Evolutionary conservation across 148 eudicot genomes (phyloP).

Genomic region (Heliamphora exappendiculata): DNA sequence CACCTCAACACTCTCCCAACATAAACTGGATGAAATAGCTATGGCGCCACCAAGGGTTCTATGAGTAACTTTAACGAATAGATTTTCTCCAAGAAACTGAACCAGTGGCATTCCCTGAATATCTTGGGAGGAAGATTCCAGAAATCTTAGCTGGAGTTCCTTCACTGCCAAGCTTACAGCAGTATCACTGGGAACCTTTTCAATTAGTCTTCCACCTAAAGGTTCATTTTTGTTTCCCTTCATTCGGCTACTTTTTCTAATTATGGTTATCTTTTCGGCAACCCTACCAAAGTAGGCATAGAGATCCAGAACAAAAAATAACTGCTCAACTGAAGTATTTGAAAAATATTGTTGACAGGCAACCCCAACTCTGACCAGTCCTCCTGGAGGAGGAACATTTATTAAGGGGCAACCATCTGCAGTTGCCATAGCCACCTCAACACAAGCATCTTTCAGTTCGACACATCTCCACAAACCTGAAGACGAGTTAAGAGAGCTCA

Average conservation of each 20-base stretch:
- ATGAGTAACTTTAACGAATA: constrained; percentile 63
- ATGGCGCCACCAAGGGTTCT: constrained; percentile 89
- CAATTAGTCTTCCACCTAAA: constrained; percentile 43
- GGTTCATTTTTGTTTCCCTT: constrained; percentile 37
- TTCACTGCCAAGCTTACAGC: constrained; percentile 64
- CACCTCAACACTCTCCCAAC: constrained; percentile 74
- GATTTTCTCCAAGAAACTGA: constrained; percentile 66
- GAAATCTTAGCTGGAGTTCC: constrained; percentile 60
- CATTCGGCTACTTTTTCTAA: constrained; percentile 35
- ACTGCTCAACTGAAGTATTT: constrained; percentile 85
- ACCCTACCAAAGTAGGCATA: constrained; percentile 68
- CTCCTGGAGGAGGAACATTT: constrained; percentile 82
- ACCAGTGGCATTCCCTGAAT: constrained; percentile 60
- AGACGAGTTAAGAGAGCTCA: constrained; percentile 22
- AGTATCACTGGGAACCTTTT: constrained; percentile 88
- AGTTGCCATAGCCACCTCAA: constrained; percentile 93
- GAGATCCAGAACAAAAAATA: constrained; percentile 85
- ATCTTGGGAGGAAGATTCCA: constrained; percentile 49
- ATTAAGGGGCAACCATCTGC: constrained; percentile 82
- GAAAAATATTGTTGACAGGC: constrained; percentile 68
- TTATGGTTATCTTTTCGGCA: constrained; percentile 61
- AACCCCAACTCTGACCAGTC: constrained; percentile 77
- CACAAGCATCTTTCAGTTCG: constrained; percentile 61
- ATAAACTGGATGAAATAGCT: constrained; percentile 60
- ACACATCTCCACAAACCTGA: constrained; percentile 67